Percentiles rank a stretch among this genome's conserved stretches.
phyloP scores from a whole-genome alignment of 208 protist genomes.

The Wallacemonas sp. region DNA sequence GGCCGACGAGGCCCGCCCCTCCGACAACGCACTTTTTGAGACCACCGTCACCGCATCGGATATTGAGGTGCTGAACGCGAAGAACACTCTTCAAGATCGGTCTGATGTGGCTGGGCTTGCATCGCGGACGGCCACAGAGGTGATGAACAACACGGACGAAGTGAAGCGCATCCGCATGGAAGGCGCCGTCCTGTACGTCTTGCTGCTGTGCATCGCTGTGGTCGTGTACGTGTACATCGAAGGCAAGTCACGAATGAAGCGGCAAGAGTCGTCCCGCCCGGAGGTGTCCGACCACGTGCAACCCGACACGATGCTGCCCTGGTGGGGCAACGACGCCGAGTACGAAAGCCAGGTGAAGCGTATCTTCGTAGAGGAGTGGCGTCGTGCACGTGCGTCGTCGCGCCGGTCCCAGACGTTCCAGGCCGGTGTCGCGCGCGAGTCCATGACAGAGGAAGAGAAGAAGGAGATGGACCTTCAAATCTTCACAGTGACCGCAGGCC shows the following conservation, averaged over 20 bases:
- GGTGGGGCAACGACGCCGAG: constrained; percentile 88
- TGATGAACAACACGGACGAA: constrained; percentile 87
- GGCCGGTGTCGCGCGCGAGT: constrained; percentile 78
- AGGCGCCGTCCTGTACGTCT: constrained; percentile 55
- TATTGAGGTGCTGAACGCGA: constrained; percentile 79
- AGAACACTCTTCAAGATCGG: constrained; percentile 72
- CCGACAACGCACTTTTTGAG: constrained; percentile 30
- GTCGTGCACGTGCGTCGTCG: constrained; percentile 63
- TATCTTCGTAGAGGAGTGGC: constrained; percentile 90
- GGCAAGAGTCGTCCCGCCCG: constrained; percentile 50
- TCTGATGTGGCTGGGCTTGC: constrained; percentile 76
- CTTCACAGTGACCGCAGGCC: constrained; percentile 82
- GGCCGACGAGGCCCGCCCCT: not conserved
- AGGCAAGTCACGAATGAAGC: constrained; percentile 48
- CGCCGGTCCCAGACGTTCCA: constrained; percentile 71
- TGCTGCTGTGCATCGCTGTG: constrained; percentile 50
- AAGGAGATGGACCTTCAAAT: constrained; percentile 84
- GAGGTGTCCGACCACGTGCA: constrained; percentile 67
- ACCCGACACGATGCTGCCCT: constrained; percentile 86
- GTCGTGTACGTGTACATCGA: constrained; percentile 70
- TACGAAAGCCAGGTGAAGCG: constrained; percentile 90
- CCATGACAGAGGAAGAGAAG: constrained; percentile 68
- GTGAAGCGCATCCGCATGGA: constrained; percentile 64
- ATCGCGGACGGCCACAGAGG: constrained; percentile 72
- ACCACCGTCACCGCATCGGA: constrained; percentile 56